These are phyloP conservation scores for Rugosomyces carneus DNA, from an alignment of 1,284 basidiomycete species.

Conservation along the genomic window DNA sequence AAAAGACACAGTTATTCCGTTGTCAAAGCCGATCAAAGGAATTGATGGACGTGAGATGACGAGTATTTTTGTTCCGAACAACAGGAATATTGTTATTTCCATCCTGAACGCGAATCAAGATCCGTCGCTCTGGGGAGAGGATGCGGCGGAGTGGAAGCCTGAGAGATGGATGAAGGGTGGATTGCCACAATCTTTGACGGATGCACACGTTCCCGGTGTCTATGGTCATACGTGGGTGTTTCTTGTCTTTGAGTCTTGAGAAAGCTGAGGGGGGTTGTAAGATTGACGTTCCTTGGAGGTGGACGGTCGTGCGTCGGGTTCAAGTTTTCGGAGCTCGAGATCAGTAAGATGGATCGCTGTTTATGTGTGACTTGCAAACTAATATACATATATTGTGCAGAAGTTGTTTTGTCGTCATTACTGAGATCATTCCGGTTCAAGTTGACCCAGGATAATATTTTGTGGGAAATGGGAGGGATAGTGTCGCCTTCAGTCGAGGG, in stretches of 20 bases:
- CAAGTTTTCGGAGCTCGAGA: slow-evolving; percentile 24
- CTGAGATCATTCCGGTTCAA: not conserved
- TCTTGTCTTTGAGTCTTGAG: too few species aligned
- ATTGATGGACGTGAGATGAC: slow-evolving; percentile 9
- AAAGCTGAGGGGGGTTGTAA: not conserved
- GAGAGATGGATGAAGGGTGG: slow-evolving; percentile 26
- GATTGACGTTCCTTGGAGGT: slow-evolving; percentile 15
- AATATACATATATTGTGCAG: not conserved
- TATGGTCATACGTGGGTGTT: slow-evolving; percentile 8
- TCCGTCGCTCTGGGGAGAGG: slow-evolving; percentile 26
- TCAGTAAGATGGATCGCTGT: slow-evolving; percentile 16
- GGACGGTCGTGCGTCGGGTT: slow-evolving; percentile 19
- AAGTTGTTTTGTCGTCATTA: not conserved
- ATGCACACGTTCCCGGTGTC: slow-evolving; percentile 7
- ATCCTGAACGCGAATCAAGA: slow-evolving; percentile 24
- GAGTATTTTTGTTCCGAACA: slow-evolving; percentile 1
- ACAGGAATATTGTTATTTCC: slow-evolving; percentile 20
- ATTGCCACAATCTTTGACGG: slow-evolving; percentile 17
- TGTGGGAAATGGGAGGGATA: not conserved
- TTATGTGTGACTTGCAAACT: not conserved
- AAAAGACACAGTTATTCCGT: slow-evolving; percentile 7
- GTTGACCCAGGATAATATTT: not conserved
- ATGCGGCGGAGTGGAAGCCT: slow-evolving; percentile 30
- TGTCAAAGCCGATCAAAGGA: slow-evolving; percentile 7
- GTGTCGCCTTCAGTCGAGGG: not conserved